A percentile compares a stretch with the other conserved stretches of the same genome.
Evolutionary conservation across 164 flowering plant genomes (phyloP).

Genomic region (Sedum album): DNA sequence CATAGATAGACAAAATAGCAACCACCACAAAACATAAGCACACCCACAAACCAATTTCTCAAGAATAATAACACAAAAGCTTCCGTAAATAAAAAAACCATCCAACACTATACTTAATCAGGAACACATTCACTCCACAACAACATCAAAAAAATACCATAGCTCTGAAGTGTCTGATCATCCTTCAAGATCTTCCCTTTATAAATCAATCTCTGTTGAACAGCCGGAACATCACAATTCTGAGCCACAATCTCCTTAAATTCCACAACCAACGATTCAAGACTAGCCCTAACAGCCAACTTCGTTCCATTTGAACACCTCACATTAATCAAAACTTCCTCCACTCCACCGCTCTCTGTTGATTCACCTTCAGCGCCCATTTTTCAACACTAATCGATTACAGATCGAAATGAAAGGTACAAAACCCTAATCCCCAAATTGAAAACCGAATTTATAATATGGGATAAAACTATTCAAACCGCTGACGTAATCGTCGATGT

Average conservation of each 20-base stretch:
- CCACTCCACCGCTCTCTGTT: slow-evolving; percentile 19
- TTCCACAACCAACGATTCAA: slow-evolving; percentile 37
- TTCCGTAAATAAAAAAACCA: no score
- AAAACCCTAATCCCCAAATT: neutral
- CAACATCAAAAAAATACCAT: slow-evolving; percentile 36
- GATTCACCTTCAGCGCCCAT: slow-evolving; percentile 14
- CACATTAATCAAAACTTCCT: slow-evolving; percentile 33
- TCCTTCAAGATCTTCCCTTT: slow-evolving; percentile 70
- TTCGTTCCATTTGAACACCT: slow-evolving; percentile 61
- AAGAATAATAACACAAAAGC: no score
- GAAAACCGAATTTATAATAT: neutral
- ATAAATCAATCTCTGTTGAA: slow-evolving; percentile 62
- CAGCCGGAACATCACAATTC: slow-evolving; percentile 41
- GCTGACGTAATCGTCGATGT: neutral
- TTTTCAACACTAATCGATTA: neutral
- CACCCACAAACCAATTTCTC: no score
- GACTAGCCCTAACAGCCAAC: slow-evolving; percentile 26
- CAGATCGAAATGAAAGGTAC: neutral
- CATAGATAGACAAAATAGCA: no score
- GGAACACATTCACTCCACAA: no score
- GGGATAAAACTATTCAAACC: no score
- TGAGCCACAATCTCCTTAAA: slow-evolving; percentile 36
- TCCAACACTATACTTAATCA: no score
- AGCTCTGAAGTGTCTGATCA: slow-evolving; percentile 54
- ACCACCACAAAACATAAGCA: no score